Base-by-base conservation (phyloP, 2,329 filamentous ascomycete species). In the Apiospora aurea region DNA sequence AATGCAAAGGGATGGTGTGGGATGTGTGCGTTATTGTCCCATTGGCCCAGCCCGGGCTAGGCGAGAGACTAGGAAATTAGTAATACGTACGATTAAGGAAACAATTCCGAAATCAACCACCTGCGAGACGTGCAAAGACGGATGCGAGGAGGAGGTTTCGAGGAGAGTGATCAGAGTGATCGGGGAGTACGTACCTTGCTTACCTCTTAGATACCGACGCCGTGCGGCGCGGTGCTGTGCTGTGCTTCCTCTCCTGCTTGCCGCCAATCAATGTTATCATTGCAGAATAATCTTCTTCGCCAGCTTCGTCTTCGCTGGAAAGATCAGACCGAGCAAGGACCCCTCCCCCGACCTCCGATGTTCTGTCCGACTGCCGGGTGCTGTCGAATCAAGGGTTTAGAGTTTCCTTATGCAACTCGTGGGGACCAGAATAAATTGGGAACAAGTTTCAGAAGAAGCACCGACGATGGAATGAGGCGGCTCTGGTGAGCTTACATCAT, bases 371-470 rank as follows among this genome's bases (percentile, higher is more conserved):
- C 44, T 53, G 10, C 29, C 51, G 14, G 29, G 26, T 38, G 53
- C 29, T 61, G 53, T 61, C 34, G 18, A 64, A 64, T n/a, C 57
- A 64, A 64, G 57, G 34, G 57, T 41, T 64, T 64, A 64, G 57
- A 64, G 57, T 64, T 64, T 41, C n/a, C 57, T 64, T 64, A 64
- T 64, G 57, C 41, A 64, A 64, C 57, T 41, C 57, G 34, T 64
- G 57, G 57, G 57, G 18, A 64, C 57, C 11, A 61, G 53, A 61
- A 64, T 64, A 64, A 64, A 64, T 41, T 64, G 57, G 57, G 57
- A 41, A 64, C 57, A 64, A 64, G 57, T 64, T 64, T 64, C 57
- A 64, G 57, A 64, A 64, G 57, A 64, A 64, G 57, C 57, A 64
- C 57, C 57, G 34, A 24, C 34, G 57, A 41, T 64, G 29, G 57